These are phyloP conservation scores for Aureobasidium sp. DNA, from an alignment of 2,329 filamentous ascomycete genomes.

Conservation along the genomic window DNA sequence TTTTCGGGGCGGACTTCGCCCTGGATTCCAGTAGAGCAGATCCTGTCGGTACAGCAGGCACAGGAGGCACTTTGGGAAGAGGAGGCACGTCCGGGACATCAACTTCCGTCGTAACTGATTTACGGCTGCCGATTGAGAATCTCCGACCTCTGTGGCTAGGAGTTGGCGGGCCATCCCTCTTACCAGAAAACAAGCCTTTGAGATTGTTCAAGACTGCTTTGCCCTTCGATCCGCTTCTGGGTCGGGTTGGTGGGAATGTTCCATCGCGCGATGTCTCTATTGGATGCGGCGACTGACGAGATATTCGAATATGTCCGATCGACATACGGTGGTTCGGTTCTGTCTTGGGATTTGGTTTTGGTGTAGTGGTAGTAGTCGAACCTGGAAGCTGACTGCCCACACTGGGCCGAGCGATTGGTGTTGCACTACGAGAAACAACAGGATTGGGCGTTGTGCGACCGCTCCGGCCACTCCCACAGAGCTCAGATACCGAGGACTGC, in stretches of 20 bases:
- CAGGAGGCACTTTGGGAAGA: background rate
- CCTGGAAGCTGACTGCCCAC: background rate
- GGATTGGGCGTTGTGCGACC: background rate
- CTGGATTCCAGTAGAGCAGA: background rate
- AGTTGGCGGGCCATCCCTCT: slow-evolving; percentile 19
- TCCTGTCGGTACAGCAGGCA: background rate
- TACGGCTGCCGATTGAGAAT: slow-evolving; percentile 1
- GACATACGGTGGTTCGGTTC: background rate
- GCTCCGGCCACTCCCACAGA: background rate
- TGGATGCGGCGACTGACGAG: background rate
- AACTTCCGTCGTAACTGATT: background rate
- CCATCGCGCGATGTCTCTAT: background rate
- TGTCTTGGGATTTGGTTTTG: background rate
- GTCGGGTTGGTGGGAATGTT: background rate
- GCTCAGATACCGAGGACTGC: background rate
- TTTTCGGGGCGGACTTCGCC: background rate
- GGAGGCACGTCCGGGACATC: background rate
- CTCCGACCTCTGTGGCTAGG: slow-evolving; percentile 9
- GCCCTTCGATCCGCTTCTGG: slow-evolving; percentile 25
- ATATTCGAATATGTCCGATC: background rate
- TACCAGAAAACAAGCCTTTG: slow-evolving; percentile 24
- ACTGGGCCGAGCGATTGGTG: background rate
- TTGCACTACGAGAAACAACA: background rate
- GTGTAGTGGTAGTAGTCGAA: background rate
- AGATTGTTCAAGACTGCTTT: slow-evolving; percentile 25